Evolutionary conservation across 108 stramenopile species (phyloP).

Genomic region (Cylindrotheca fusiformis): DNA sequence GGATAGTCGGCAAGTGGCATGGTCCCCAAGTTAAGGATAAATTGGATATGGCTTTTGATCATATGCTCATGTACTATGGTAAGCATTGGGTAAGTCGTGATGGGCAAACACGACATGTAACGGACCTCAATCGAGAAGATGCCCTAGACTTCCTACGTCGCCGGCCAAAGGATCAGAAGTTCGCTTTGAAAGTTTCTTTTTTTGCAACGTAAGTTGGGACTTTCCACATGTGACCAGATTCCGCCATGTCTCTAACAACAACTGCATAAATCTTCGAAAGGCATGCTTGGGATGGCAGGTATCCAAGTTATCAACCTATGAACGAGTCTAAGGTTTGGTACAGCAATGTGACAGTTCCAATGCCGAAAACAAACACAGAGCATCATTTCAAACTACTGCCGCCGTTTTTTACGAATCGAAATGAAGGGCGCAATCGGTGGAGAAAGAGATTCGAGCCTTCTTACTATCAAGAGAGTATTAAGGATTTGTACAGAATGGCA

Average conservation of each 20-base stretch:
- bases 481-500: slow-evolving; percentile 77
- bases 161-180: slow-evolving; percentile 46
- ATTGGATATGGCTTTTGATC: slow-evolving; percentile 31
- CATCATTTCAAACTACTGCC: slow-evolving; percentile 34
- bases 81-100: slow-evolving; percentile 27
- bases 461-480: slow-evolving; percentile 52
- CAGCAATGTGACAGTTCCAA: slow-evolving; percentile 53
- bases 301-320: slow-evolving; percentile 36
- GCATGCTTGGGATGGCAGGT: slow-evolving; percentile 26
- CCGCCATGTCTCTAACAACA: too few relatives aligned
- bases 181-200: slow-evolving; percentile 74
- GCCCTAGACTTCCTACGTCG: slow-evolving; percentile 53
- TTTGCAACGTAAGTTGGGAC: slow-evolving; percentile 52
- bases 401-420: slow-evolving; percentile 32
- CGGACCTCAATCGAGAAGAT: slow-evolving; percentile 66
- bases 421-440: slow-evolving; percentile 73
- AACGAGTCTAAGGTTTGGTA: slow-evolving; percentile 54
- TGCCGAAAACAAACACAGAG: slow-evolving; percentile 42
- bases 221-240: too few relatives aligned
- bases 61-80: slow-evolving; percentile 35
- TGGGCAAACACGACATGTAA: slow-evolving; percentile 35
- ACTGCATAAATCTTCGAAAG: background rate
- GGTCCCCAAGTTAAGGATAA: slow-evolving; percentile 5
- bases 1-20: slow-evolving; percentile 76
- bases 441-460: slow-evolving; percentile 53